phyloP scores from a whole-genome alignment of 2,329 filamentous ascomycete genomes.

The Fusarium sp. region DNA sequence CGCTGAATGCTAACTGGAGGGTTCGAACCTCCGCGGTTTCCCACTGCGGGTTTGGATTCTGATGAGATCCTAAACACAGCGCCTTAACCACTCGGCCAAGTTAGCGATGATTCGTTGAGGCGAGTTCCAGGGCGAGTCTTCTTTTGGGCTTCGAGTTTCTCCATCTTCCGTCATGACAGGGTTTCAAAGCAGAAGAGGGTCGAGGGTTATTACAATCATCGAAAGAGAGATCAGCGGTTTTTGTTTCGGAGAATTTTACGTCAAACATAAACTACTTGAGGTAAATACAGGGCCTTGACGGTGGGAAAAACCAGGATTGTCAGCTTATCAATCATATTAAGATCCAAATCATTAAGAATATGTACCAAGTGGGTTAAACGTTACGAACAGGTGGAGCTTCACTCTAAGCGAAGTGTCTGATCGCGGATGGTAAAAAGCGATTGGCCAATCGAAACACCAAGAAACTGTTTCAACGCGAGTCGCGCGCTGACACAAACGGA shows the following conservation, averaged over 20 bases:
- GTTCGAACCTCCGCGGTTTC: conserved; percentile 41
- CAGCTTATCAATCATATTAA: neutral
- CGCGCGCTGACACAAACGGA: neutral
- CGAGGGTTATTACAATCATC: neutral
- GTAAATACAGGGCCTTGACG: neutral
- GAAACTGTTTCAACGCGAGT: neutral
- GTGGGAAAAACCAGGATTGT: neutral
- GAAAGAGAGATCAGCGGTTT: neutral
- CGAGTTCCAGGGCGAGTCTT: neutral
- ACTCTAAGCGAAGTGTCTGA: neutral
- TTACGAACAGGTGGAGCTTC: neutral
- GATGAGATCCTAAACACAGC: conserved; percentile 39
- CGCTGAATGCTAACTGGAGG: conserved; percentile 36
- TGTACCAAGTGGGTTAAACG: neutral
- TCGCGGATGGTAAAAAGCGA: neutral
- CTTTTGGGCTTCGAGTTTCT: neutral
- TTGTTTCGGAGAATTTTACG: neutral
- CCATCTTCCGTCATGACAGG: neutral
- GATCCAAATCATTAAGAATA: neutral
- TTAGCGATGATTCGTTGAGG: conserved; percentile 25
- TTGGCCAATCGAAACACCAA: neutral
- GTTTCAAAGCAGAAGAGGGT: neutral
- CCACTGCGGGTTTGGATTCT: conserved; percentile 39
- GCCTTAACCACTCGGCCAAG: conserved; percentile 41
- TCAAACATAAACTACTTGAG: neutral